Evolutionary conservation across 257 asterid species (phyloP), one percentile per base, ranked within the genome.

Genomic region (Gentiana macrophylla): DNA sequence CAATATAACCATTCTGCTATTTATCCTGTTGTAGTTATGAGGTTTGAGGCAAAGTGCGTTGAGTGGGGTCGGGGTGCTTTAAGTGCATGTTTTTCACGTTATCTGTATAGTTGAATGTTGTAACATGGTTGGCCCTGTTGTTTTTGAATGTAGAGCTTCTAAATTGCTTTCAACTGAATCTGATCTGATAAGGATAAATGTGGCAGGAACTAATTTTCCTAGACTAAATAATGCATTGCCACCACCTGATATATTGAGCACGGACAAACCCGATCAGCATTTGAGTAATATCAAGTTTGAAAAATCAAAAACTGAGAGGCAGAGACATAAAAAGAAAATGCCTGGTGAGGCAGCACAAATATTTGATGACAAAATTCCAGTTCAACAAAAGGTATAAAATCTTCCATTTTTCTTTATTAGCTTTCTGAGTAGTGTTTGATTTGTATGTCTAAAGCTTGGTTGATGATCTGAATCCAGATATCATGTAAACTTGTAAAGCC

Each of bases 311-410:
- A 84, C 87, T 1, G 98, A 81, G 75, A 74, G 76, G 70, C 92
- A 70, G 60, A 72, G 73, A 53, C 79, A 63, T 70, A 70, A 70
- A 52, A 68, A 74, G 62, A 62, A 76, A 62, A 74, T 67, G 46
- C 77, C 88, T 8, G 76, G 73, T 63, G 98, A 91, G 67, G 92
- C 94, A 60, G 94, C 82, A 1, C 87, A 84, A 69, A 73, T 84
- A 62, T 87, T 78, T 72, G 95, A 87, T 72, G 80, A 78, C 66
- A 78, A 75, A 44, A 68, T 84, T 65, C 54, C 95, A 52, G 86
- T 65, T 51, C 94, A 83, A 59, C 79, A 87, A 80, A 91, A 84
- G 96, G 98, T 91, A 74, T 49, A 32, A 15, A 6, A 11, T 46
- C 37, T 56, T 46, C 53, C 35, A 9, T 13, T 48, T 52, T 9